phyloP scores from a whole-genome alignment of 345 rosid genomes.

The Zanthoxylum bungeanum region DNA sequence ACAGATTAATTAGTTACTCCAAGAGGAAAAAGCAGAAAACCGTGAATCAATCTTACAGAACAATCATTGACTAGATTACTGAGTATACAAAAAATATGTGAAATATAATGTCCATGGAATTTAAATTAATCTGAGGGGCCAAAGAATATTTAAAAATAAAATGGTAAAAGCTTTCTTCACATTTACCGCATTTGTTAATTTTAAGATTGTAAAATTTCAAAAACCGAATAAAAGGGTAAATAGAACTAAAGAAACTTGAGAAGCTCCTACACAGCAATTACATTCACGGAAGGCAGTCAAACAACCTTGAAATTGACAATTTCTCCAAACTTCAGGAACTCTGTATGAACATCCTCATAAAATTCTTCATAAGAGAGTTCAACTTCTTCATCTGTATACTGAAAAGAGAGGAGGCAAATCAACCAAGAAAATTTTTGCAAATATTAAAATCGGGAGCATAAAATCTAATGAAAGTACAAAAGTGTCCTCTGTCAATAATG shows the following conservation, averaged over 20 bases:
- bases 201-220: not conserved
- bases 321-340: constrained; percentile 92
- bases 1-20: constrained; percentile 10
- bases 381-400: constrained; percentile 94
- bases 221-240: not conserved
- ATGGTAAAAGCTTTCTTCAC: not conserved
- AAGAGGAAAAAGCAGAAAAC: not conserved
- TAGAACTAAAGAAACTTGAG: not conserved
- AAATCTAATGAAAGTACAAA: not conserved
- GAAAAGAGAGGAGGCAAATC: constrained; percentile 31
- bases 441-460: not conserved
- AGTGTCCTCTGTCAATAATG: not conserved
- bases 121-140: not conserved
- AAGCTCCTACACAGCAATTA: not conserved
- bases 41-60: constrained; percentile 14
- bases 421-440: constrained; percentile 7
- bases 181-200: not conserved
- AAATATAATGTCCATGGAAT: not conserved
- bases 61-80: not conserved
- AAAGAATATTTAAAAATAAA: not conserved
- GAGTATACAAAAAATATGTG: not conserved
- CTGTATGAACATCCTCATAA: constrained; percentile 97
- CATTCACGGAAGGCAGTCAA: constrained; percentile 13
- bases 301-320: constrained; percentile 91
- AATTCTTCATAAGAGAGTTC: constrained; percentile 80